Percentiles rank a stretch among this genome's conserved stretches.
These are phyloP conservation scores for Diplodia seriata DNA, from an alignment of 2,329 filamentous ascomycete species.

Conservation along the genomic window DNA sequence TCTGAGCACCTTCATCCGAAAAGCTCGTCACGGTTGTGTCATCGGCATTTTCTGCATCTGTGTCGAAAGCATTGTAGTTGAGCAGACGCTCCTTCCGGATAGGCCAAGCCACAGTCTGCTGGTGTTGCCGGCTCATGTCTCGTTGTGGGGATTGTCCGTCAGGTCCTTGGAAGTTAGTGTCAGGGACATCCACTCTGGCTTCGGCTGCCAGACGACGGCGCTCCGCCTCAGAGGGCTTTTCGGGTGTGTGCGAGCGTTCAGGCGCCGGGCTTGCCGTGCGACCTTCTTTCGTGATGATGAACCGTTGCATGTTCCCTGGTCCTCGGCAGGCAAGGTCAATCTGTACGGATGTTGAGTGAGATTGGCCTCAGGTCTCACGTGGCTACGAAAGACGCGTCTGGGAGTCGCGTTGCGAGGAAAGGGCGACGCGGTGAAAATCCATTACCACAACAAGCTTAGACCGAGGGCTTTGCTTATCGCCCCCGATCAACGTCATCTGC, in stretches of 20 bases:
- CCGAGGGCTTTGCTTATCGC: conserved; percentile 12
- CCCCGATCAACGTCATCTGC: conserved; percentile 10
- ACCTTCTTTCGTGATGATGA: background rate
- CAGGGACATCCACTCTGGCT: conserved; percentile 4
- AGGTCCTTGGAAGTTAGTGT: background rate
- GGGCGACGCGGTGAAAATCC: background rate
- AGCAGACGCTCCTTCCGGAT: background rate
- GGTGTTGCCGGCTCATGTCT: background rate
- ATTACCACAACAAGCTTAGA: background rate
- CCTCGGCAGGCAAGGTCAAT: background rate
- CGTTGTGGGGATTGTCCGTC: background rate
- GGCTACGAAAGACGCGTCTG: conserved; percentile 12
- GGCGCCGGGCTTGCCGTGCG: conserved; percentile 9
- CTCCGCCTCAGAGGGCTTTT: background rate
- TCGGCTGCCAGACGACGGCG: background rate
- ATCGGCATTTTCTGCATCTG: conserved; percentile 28
- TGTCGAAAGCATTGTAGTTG: conserved; percentile 17
- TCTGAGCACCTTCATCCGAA: background rate
- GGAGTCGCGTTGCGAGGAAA: conserved; percentile 10
- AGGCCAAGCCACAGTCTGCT: background rate
- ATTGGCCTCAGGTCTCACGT: background rate
- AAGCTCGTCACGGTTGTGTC: conserved; percentile 12
- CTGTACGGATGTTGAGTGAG: background rate
- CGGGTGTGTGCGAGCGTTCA: background rate
- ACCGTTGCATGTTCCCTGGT: background rate